These are phyloP conservation scores for Penicillium sp. DNA, from an alignment of 2,329 filamentous ascomycete species.

Conservation along the genomic window DNA sequence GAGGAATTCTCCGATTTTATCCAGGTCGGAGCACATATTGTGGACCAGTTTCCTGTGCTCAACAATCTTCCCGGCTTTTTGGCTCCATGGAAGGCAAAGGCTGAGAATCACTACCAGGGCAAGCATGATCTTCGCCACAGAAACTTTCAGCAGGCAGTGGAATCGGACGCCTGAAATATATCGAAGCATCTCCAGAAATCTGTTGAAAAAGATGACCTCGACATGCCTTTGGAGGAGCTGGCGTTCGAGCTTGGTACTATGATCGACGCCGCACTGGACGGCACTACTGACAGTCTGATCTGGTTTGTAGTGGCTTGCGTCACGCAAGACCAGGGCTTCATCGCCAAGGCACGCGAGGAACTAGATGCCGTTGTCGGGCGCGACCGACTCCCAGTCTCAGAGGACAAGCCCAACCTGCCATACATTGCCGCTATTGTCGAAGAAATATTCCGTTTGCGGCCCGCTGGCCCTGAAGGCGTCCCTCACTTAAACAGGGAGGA, in stretches of 20 bases:
- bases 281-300: slow-evolving; percentile 38
- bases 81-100: slow-evolving; percentile 53
- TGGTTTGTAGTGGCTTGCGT: slow-evolving; percentile 26
- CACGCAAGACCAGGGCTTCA: slow-evolving; percentile 17
- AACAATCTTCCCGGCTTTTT: slow-evolving; percentile 53
- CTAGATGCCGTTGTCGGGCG: slow-evolving; percentile 33
- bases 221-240: slow-evolving; percentile 52
- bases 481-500: slow-evolving; percentile 38
- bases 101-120: slow-evolving; percentile 22
- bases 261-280: slow-evolving; percentile 57
- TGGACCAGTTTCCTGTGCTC: slow-evolving; percentile 54
- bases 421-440: slow-evolving; percentile 39
- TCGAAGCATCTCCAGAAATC: slow-evolving; percentile 1
- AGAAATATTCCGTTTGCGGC: slow-evolving; percentile 39
- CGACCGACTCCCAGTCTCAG: slow-evolving; percentile 37
- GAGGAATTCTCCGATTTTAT: slow-evolving; percentile 54
- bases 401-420: slow-evolving; percentile 35
- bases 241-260: slow-evolving; percentile 53
- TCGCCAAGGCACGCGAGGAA: slow-evolving; percentile 20
- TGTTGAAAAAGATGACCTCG: slow-evolving; percentile 46
- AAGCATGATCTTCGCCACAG: slow-evolving; percentile 27
- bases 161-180: slow-evolving; percentile 3
- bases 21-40: slow-evolving; percentile 53
- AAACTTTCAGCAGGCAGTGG: slow-evolving; percentile 16
- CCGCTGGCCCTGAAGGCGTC: slow-evolving; percentile 29